These are phyloP conservation scores for Monilinia polystroma DNA, from an alignment of 2,329 filamentous ascomycete species.

Conservation along the genomic window DNA sequence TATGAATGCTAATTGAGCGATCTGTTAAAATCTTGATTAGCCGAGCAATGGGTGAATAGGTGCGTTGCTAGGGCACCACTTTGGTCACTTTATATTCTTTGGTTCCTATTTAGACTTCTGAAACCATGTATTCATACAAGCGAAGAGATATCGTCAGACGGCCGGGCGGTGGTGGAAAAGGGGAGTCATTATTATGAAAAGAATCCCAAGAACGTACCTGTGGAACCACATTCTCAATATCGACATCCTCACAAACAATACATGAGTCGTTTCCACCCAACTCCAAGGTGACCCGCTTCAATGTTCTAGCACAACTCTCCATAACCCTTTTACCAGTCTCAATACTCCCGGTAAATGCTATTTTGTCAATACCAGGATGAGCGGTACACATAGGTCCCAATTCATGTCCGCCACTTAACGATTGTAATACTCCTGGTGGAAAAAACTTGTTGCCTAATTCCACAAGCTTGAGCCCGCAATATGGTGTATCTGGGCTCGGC, in stretches of 20 bases:
- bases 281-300: slow-evolving; percentile 46
- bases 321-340: slow-evolving; percentile 51
- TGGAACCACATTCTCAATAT: slow-evolving; percentile 46
- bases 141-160: background rate
- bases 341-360: slow-evolving; percentile 58
- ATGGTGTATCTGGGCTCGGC: slow-evolving; percentile 57
- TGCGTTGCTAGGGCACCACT: background rate
- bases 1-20: slow-evolving; percentile 50
- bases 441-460: slow-evolving; percentile 51
- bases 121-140: background rate
- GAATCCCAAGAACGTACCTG: slow-evolving; percentile 14
- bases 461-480: slow-evolving; percentile 50
- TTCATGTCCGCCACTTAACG: slow-evolving; percentile 43
- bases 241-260: slow-evolving; percentile 52
- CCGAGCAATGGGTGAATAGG: background rate
- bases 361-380: slow-evolving; percentile 56
- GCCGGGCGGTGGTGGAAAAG: background rate
- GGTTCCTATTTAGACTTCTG: too few species aligned
- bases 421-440: slow-evolving; percentile 54
- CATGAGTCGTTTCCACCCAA: slow-evolving; percentile 56
- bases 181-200: background rate
- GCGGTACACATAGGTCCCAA: slow-evolving; percentile 54
- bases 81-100: background rate
- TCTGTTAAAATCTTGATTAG: slow-evolving; percentile 29
- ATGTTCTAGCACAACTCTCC: slow-evolving; percentile 46